phyloP scores from a whole-genome alignment of 495 filamentous ascomycete genomes.

The Penicillium desertorum region DNA sequence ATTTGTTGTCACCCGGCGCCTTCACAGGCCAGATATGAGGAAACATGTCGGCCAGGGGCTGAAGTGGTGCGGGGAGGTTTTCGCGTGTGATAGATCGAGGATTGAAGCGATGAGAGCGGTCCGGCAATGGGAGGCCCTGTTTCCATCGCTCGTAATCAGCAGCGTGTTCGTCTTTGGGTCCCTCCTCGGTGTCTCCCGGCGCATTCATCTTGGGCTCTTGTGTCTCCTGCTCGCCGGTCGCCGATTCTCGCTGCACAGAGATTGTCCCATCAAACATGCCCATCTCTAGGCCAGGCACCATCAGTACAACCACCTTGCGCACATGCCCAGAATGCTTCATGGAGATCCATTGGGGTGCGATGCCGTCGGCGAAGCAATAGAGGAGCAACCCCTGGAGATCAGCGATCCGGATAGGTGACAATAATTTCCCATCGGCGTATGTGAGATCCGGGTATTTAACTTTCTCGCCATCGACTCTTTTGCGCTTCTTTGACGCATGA shows the following conservation, averaged over 20 bases:
- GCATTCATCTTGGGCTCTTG: constrained; percentile 15
- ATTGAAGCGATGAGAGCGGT: constrained; percentile 60
- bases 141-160: constrained; percentile 46
- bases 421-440: constrained; percentile 67
- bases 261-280: constrained; percentile 81
- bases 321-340: constrained; percentile 73
- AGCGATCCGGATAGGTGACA: constrained; percentile 69
- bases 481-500: constrained; percentile 35
- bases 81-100: constrained; percentile 63
- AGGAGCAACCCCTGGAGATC: constrained; percentile 79
- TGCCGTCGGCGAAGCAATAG: constrained; percentile 86
- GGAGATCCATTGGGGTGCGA: constrained; percentile 82
- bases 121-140: constrained; percentile 42
- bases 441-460: constrained; percentile 72
- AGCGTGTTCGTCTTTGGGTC: constrained; percentile 25
- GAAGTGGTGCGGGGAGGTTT: constrained; percentile 60
- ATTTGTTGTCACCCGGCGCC: constrained; percentile 79
- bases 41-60: constrained; percentile 79
- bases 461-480: constrained; percentile 56
- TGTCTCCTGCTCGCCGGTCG: constrained; percentile 2
- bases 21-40: constrained; percentile 84
- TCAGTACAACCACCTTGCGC: constrained; percentile 82
- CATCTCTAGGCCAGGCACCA: constrained; percentile 88
- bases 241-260: constrained; percentile 37
- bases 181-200: constrained; percentile 18